A percentile compares a stretch with the other conserved stretches of the same genome.
phyloP scores from a whole-genome alignment of 2,329 filamentous ascomycete species.

The Elsinoe necatrix region DNA sequence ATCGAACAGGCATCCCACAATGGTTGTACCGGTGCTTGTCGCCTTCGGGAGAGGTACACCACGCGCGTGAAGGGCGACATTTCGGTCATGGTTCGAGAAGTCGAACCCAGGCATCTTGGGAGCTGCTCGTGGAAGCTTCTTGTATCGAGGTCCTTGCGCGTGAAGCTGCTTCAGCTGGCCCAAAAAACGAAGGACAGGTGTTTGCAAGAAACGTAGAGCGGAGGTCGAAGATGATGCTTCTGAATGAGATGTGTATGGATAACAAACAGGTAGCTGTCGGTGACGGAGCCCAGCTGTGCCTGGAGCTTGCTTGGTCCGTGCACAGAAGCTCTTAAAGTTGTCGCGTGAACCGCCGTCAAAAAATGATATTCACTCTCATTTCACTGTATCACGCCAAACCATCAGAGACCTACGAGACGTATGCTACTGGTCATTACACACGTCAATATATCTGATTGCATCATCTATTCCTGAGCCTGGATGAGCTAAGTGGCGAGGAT shows the following conservation, averaged over 20 bases:
- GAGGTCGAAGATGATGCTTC: neutral
- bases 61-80: slow-evolving; percentile 86
- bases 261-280: neutral
- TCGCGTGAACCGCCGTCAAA: slow-evolving; percentile 9
- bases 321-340: neutral
- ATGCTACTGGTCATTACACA: too few relatives aligned
- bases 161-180: neutral
- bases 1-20: slow-evolving; percentile 94
- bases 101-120: slow-evolving; percentile 84
- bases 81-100: slow-evolving; percentile 99
- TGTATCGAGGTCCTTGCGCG: neutral
- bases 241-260: neutral
- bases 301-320: slow-evolving; percentile 9
- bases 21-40: slow-evolving; percentile 96
- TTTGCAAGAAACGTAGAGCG: neutral
- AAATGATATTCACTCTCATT: neutral
- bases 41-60: slow-evolving; percentile 94
- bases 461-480: too few relatives aligned
- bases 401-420: too few relatives aligned
- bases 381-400: neutral
- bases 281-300: slow-evolving; percentile 1
- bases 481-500: neutral
- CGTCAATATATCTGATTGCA: too few relatives aligned
- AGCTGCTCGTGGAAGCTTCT: neutral
- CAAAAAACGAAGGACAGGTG: neutral